phyloP scores from a whole-genome alignment of 129 eudicot species.

The Rutidosis leptorrhynchoides region DNA sequence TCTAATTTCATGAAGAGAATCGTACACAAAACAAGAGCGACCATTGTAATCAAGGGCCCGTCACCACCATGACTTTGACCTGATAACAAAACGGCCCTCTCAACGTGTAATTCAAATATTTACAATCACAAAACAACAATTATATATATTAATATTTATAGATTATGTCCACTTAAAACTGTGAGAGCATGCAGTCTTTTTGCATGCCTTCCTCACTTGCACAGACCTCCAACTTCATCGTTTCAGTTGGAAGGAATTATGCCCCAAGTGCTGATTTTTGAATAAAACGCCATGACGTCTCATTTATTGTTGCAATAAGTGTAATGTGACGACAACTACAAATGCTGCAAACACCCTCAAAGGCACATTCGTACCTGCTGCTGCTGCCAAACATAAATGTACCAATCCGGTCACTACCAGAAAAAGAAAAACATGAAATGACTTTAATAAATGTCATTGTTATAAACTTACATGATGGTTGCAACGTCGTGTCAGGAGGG shows the following conservation, averaged over 20 bases:
- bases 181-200: slow-evolving; percentile 47
- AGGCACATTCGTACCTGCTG: slow-evolving; percentile 46
- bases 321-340: slow-evolving; percentile 37
- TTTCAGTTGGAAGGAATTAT: slow-evolving; percentile 26
- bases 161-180: slow-evolving; percentile 44
- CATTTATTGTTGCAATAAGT: slow-evolving; percentile 36
- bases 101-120: slow-evolving; percentile 44
- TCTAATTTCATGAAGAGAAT: slow-evolving; percentile 35
- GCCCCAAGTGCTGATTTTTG: slow-evolving; percentile 29
- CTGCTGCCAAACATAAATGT: slow-evolving; percentile 32
- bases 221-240: slow-evolving; percentile 48
- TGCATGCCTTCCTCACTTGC: slow-evolving; percentile 55
- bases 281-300: slow-evolving; percentile 21
- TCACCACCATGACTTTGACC: slow-evolving; percentile 95
- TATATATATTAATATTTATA: slow-evolving; percentile 35
- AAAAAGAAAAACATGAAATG: background rate
- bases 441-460: background rate
- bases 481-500: slow-evolving; percentile 54
- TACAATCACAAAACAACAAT: slow-evolving; percentile 61
- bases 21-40: slow-evolving; percentile 36
- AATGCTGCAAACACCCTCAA: slow-evolving; percentile 41
- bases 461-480: slow-evolving; percentile 65
- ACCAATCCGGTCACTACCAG: background rate
- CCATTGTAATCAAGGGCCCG: slow-evolving; percentile 64
- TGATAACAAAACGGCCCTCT: slow-evolving; percentile 44